These are phyloP conservation scores for Lactifluus piperatus DNA, from an alignment of 768 basidiomycete species.

Conservation along the genomic window DNA sequence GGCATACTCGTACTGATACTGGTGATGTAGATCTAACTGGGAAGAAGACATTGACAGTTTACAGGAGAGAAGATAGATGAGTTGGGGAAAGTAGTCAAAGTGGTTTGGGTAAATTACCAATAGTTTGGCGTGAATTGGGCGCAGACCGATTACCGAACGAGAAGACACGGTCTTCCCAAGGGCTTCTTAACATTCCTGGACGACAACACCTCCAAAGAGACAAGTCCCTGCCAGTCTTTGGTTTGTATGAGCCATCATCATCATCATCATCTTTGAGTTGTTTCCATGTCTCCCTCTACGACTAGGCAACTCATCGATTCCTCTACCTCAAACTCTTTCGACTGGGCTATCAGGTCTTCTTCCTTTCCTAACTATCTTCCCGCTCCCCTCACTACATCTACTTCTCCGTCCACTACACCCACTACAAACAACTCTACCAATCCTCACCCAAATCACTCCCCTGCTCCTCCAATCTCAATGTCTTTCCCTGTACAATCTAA, in stretches of 20 bases:
- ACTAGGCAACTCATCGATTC: background rate
- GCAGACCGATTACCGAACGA: background rate
- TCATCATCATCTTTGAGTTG: no score
- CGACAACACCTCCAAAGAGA: background rate
- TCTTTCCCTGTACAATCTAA: constrained; percentile 15
- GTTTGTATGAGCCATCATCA: background rate
- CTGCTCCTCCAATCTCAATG: constrained; percentile 7
- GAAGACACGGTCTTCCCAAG: background rate
- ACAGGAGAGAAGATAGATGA: background rate
- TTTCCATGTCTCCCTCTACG: constrained; percentile 13
- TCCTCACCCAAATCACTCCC: constrained; percentile 2
- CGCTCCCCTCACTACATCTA: background rate
- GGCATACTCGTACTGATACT: constrained; percentile 6
- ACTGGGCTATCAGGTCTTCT: constrained; percentile 6
- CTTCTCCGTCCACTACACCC: background rate
- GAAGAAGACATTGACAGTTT: constrained; percentile 8
- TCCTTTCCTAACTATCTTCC: constrained; percentile 9
- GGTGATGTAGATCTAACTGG: constrained; percentile 11
- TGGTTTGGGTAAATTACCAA: background rate
- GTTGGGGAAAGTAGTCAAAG: background rate
- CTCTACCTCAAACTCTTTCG: background rate
- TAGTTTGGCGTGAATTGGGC: background rate
- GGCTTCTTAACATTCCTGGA: background rate
- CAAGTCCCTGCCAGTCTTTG: background rate
- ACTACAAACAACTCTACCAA: background rate